These are phyloP conservation scores for Termitomyces sp. DNA, from an alignment of 768 basidiomycete species.

Conservation along the genomic window DNA sequence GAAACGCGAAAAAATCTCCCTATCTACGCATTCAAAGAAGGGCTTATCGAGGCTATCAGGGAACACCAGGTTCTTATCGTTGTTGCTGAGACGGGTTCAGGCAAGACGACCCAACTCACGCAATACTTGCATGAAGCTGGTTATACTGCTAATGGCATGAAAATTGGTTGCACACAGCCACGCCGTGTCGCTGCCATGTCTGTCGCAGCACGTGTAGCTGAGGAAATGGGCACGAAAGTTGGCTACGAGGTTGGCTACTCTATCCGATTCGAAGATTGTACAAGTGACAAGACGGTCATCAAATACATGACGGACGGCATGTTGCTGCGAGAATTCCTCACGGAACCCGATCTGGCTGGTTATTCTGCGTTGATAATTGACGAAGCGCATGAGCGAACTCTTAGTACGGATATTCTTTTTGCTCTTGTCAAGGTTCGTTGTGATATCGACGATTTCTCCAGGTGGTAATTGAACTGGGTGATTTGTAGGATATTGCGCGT, in stretches of 20 bases:
- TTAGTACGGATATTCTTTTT: slow-evolving; percentile 98
- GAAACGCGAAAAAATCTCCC: slow-evolving; percentile 93
- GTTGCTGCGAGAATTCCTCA: slow-evolving; percentile 94
- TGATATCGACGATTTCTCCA: slow-evolving; percentile 16
- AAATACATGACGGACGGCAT: slow-evolving; percentile 99
- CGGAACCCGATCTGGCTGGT: slow-evolving; percentile 93
- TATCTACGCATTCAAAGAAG: slow-evolving; percentile 84
- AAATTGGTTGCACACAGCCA: slow-evolving; percentile 96
- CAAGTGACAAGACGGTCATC: slow-evolving; percentile 96
- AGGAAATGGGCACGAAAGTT: slow-evolving; percentile 96
- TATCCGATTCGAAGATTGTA: slow-evolving; percentile 99
- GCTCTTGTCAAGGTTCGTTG: slow-evolving; percentile 93
- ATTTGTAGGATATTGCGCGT: slow-evolving; percentile 85
- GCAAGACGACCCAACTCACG: slow-evolving; percentile 97
- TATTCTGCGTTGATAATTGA: slow-evolving; percentile 97
- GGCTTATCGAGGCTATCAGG: slow-evolving; percentile 84
- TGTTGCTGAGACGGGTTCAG: slow-evolving; percentile 97
- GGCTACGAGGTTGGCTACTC: slow-evolving; percentile 99
- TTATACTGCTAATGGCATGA: slow-evolving; percentile 82
- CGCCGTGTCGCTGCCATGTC: slow-evolving; percentile 99
- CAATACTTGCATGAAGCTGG: slow-evolving; percentile 99
- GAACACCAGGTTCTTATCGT: slow-evolving; percentile 96
- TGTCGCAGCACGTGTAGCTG: slow-evolving; percentile 97
- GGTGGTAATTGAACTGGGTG: slow-evolving; percentile 24
- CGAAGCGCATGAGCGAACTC: slow-evolving; percentile 96